Conservation (phyloP, 177 flowering plant species). For the Vitis hybrid region DNA sequence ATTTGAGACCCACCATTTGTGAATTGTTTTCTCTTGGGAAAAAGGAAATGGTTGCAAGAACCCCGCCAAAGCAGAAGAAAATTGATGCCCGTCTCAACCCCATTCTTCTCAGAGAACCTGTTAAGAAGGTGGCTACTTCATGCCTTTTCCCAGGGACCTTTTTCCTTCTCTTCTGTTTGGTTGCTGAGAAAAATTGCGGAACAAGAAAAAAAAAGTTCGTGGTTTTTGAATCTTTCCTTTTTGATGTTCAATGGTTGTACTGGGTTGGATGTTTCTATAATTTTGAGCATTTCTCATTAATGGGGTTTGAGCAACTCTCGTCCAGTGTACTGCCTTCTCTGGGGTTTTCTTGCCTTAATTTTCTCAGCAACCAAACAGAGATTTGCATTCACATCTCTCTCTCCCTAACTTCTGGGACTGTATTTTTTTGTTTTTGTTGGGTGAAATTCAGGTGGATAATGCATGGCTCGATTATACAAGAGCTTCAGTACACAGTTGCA, state of each 20-base stretch:
- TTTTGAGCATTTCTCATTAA: not conserved
- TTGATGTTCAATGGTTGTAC: not conserved
- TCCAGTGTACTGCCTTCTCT: no score
- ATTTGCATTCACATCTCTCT: no score
- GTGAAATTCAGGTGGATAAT: conserved; percentile 70
- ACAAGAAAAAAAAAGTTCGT: not conserved
- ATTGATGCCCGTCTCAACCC: conserved; percentile 68
- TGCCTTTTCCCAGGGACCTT: not conserved
- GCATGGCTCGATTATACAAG: conserved; percentile 86
- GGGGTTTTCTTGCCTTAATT: no score
- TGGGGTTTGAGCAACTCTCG: not conserved
- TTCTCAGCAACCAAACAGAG: no score
- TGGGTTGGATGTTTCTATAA: not conserved
- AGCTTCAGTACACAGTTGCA: conserved; percentile 82
- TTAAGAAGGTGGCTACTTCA: conserved; percentile 54
- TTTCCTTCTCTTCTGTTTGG: not conserved
- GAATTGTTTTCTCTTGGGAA: not conserved
- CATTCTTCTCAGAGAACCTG: conserved; percentile 67
- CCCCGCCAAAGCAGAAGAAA: conserved; percentile 76
- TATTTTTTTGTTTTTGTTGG: not conserved
- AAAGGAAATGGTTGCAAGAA: conserved; percentile 82
- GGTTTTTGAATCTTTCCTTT: not conserved
- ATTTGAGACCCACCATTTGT: conserved; percentile 16
- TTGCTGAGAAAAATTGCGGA: not conserved
- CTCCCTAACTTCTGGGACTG: not conserved